These are phyloP conservation scores for Adansonia grandidieri DNA, from an alignment of 441 rosid genomes.

Conservation along the genomic window DNA sequence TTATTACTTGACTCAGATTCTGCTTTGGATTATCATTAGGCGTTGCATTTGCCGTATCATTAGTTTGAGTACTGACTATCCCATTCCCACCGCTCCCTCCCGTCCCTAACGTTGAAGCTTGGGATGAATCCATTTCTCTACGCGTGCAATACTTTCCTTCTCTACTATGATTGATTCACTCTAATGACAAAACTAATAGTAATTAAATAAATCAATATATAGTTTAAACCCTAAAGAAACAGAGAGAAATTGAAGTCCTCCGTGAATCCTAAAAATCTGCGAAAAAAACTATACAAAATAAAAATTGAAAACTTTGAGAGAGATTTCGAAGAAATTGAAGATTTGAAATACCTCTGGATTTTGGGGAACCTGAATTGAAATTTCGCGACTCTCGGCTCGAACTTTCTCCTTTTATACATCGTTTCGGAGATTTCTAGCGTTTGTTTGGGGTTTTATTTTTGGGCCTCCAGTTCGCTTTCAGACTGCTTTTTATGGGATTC, in stretches of 20 bases:
- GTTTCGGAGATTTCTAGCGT: neutral
- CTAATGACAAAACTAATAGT: neutral
- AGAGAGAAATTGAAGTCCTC: neutral
- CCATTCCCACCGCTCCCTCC: conserved; percentile 53
- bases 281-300: too few relatives aligned
- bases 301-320: neutral
- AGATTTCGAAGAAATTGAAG: neutral
- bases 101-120: conserved; percentile 15
- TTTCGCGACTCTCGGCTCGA: neutral
- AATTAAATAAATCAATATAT: neutral
- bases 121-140: conserved; percentile 30
- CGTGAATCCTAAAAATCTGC: neutral
- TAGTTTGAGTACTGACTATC: conserved; percentile 42
- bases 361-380: neutral
- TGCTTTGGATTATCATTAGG: conserved; percentile 70
- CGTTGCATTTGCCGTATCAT: conserved; percentile 42
- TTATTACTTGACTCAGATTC: conserved; percentile 72
- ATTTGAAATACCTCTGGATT: neutral
- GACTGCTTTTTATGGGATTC: neutral
- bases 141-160: neutral
- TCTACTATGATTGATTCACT: neutral
- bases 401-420: too few relatives aligned
- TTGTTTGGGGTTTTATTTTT: too few relatives aligned
- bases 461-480: neutral
- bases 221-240: conserved; percentile 12